A percentile compares a stretch with the other conserved stretches of the same genome.
Conservation (phyloP, 495 filamentous ascomycete genomes). For the Echria macrotheca region DNA sequence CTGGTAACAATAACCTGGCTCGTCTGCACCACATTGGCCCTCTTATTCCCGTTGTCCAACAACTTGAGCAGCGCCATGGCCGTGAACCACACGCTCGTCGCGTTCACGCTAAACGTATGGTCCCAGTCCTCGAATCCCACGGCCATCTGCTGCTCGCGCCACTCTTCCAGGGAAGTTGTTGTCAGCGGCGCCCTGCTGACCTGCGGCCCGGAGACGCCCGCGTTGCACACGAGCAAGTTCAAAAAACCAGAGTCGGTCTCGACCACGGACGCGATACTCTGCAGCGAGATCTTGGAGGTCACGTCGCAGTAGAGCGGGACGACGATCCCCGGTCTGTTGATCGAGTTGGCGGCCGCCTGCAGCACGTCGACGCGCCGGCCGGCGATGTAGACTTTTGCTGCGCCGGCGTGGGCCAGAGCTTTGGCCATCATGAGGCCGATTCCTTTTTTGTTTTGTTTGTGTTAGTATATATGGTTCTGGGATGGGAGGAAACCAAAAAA, state of each 20-base stretch:
- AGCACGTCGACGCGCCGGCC: conserved; percentile 58
- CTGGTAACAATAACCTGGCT: conserved; percentile 62
- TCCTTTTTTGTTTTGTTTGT: conserved; percentile 40
- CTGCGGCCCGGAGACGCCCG: conserved; percentile 54
- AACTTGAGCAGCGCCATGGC: conserved; percentile 58
- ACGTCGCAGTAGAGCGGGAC: conserved; percentile 62
- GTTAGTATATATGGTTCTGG: background rate
- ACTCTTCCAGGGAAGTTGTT: conserved; percentile 43
- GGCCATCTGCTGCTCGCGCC: conserved; percentile 46
- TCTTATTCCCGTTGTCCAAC: conserved; percentile 57
- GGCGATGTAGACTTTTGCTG: conserved; percentile 64
- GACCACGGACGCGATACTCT: conserved; percentile 47
- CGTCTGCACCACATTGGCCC: conserved; percentile 42
- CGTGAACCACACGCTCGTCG: conserved; percentile 57
- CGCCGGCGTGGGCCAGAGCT: conserved; percentile 54
- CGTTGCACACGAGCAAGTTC: conserved; percentile 64
- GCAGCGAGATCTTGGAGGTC: conserved; percentile 56
- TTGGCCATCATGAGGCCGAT: conserved; percentile 64
- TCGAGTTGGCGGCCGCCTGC: conserved; percentile 39
- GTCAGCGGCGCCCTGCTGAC: conserved; percentile 23
- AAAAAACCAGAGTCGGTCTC: conserved; percentile 51
- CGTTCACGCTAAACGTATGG: conserved; percentile 54
- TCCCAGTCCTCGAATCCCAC: conserved; percentile 54
- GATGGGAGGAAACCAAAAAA: background rate
- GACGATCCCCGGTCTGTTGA: conserved; percentile 35